A percentile compares a stretch with the other conserved stretches of the same genome.
These are phyloP conservation scores for Tuber microsphaerosporum DNA, from an alignment of 495 filamentous ascomycete species.

Conservation along the genomic window DNA sequence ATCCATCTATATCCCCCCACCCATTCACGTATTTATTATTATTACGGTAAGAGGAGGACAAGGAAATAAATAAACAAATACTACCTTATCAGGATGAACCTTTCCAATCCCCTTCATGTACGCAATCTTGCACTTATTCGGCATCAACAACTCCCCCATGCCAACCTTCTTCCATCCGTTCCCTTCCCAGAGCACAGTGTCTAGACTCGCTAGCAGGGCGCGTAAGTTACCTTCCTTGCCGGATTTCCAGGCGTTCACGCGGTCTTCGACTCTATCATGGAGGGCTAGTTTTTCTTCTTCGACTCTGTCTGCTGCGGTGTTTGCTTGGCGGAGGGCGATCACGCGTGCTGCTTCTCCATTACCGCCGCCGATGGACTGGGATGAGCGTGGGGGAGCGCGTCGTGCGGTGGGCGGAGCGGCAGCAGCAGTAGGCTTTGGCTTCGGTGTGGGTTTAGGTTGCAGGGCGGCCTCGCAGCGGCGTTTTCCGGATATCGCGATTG, in stretches of 20 bases:
- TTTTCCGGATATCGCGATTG: slow-evolving; percentile 75
- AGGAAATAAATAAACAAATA: slow-evolving; percentile 39
- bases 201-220: slow-evolving; percentile 78
- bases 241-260: slow-evolving; percentile 68
- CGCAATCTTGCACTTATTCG: slow-evolving; percentile 86
- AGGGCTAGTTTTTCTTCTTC: slow-evolving; percentile 91
- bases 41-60: background rate
- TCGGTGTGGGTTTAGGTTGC: slow-evolving; percentile 51
- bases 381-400: slow-evolving; percentile 36
- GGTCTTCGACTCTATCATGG: slow-evolving; percentile 71
- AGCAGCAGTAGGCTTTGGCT: slow-evolving; percentile 47
- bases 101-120: slow-evolving; percentile 99
- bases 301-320: slow-evolving; percentile 69
- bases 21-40: background rate
- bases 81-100: slow-evolving; percentile 97
- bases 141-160: slow-evolving; percentile 81
- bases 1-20: background rate
- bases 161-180: slow-evolving; percentile 95
- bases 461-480: slow-evolving; percentile 82
- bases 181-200: slow-evolving; percentile 81
- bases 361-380: slow-evolving; percentile 43
- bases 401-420: slow-evolving; percentile 45
- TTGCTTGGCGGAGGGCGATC: slow-evolving; percentile 67
- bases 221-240: slow-evolving; percentile 89
- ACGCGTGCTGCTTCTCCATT: slow-evolving; percentile 34